These are phyloP conservation scores for Tetrastigma voinierianum DNA, from an alignment of 164 flowering plant genomes.

Conservation along the genomic window DNA sequence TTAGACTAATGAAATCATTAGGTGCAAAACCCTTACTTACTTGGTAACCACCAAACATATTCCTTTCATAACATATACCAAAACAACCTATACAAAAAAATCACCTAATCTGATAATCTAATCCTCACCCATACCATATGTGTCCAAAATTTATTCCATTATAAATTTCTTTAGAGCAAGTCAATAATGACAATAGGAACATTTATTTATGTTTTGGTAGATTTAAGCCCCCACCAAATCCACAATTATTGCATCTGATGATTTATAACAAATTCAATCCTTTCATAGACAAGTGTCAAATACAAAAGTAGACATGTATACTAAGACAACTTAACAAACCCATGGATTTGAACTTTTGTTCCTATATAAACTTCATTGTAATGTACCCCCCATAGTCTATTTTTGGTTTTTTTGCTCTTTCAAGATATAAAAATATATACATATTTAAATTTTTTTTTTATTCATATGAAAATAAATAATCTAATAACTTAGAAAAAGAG, in stretches of 20 bases:
- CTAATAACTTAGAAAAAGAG: too few species aligned
- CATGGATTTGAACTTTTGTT: too few species aligned
- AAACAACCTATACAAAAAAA: not conserved
- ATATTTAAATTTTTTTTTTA: not conserved
- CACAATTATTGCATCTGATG: too few species aligned
- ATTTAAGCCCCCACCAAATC: not conserved
- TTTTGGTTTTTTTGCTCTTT: too few species aligned
- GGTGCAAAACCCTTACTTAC: not conserved
- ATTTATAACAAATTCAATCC: not conserved
- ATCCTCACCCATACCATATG: constrained; percentile 11
- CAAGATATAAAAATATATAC: too few species aligned
- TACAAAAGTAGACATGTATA: too few species aligned
- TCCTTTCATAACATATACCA: too few species aligned
- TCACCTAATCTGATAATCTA: constrained; percentile 13
- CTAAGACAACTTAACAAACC: too few species aligned
- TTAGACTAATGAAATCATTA: constrained; percentile 6
- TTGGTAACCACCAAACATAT: constrained; percentile 1
- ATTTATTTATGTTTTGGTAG: not conserved
- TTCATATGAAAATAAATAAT: too few species aligned
- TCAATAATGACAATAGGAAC: not conserved
- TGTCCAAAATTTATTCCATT: not conserved
- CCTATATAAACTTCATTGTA: too few species aligned
- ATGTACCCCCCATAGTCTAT: too few species aligned
- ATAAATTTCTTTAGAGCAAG: too few species aligned
- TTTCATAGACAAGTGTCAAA: not conserved